A percentile compares a stretch with the other conserved stretches of the same genome.
Conservation (phyloP, 352 stramenopile genomes). For the Globisporangium cystogenes region DNA sequence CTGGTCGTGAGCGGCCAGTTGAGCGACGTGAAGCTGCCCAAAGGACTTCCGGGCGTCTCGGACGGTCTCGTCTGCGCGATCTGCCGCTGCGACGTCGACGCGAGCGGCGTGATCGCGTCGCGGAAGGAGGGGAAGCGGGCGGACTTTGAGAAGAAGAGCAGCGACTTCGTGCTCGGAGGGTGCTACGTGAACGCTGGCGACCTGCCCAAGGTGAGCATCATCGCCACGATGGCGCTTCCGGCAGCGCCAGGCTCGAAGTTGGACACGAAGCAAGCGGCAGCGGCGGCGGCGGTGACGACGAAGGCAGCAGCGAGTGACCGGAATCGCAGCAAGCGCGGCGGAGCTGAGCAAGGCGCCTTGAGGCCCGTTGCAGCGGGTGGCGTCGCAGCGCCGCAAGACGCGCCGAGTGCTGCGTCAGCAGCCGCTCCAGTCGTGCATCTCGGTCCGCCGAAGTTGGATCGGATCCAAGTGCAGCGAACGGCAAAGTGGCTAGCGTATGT, state of each 20-base stretch:
- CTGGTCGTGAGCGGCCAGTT: conserved; percentile 50
- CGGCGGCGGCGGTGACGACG: background rate
- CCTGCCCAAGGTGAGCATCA: background rate
- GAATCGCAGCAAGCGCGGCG: conserved; percentile 7
- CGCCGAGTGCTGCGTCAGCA: conserved; percentile 9
- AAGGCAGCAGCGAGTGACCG: conserved; percentile 5
- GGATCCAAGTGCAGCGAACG: conserved; percentile 73
- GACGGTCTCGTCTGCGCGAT: conserved; percentile 54
- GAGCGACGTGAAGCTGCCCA: conserved; percentile 52
- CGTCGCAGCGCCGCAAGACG: background rate
- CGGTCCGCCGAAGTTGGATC: conserved; percentile 66
- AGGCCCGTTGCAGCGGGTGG: background rate
- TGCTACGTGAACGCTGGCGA: conserved; percentile 45
- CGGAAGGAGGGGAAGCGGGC: conserved; percentile 40
- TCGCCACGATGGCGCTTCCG: background rate
- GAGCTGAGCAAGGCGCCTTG: background rate
- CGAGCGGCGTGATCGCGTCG: conserved; percentile 41
- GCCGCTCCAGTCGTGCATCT: conserved; percentile 13
- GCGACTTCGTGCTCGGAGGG: conserved; percentile 51
- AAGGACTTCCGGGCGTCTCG: conserved; percentile 36
- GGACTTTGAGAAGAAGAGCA: conserved; percentile 55
- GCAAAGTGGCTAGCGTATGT: conserved; percentile 65
- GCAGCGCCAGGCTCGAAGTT: background rate
- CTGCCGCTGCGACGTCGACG: conserved; percentile 47
- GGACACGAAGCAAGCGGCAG: conserved; percentile 3